Conservation (phyloP, 805 yeast genomes). For the Candida yuanshanica region DNA sequence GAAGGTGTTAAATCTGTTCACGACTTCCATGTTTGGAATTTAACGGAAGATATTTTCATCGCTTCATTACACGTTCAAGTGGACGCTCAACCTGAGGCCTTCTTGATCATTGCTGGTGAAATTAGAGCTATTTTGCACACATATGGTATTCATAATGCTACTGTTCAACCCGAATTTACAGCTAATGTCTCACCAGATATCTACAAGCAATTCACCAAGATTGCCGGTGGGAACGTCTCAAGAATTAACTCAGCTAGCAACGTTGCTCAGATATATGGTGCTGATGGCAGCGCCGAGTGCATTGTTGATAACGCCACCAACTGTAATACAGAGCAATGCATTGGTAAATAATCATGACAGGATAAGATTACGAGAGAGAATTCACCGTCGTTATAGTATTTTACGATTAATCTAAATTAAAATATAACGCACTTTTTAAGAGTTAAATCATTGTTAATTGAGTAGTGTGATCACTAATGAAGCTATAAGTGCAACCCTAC, state of each 20-base stretch:
- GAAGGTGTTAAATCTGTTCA: slow-evolving; percentile 80
- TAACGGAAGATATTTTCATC: slow-evolving; percentile 78
- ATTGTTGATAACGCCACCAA: slow-evolving; percentile 47
- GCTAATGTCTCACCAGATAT: slow-evolving; percentile 26
- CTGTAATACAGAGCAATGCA: slow-evolving; percentile 43
- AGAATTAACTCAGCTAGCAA: slow-evolving; percentile 15
- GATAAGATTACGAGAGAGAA: too few relatives aligned
- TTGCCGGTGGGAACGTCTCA: slow-evolving; percentile 28
- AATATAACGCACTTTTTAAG: too few relatives aligned
- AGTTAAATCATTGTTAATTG: too few relatives aligned
- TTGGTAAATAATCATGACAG: slow-evolving; percentile 15
- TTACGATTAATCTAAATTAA: too few relatives aligned
- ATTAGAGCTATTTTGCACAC: slow-evolving; percentile 76
- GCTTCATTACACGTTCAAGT: slow-evolving; percentile 89
- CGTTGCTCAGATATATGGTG: slow-evolving; percentile 27
- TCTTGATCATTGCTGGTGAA: slow-evolving; percentile 62
- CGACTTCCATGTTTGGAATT: slow-evolving; percentile 95
- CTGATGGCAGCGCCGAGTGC: slow-evolving; percentile 33
- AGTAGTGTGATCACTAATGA: background rate
- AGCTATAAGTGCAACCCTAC: background rate
- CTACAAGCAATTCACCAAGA: slow-evolving; percentile 28
- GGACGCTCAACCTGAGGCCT: slow-evolving; percentile 55
- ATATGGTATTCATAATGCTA: slow-evolving; percentile 86
- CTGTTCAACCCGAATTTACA: slow-evolving; percentile 92
- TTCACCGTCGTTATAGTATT: too few relatives aligned